Conservation (phyloP, 305 asterid species). For the Andrographis paniculata region DNA sequence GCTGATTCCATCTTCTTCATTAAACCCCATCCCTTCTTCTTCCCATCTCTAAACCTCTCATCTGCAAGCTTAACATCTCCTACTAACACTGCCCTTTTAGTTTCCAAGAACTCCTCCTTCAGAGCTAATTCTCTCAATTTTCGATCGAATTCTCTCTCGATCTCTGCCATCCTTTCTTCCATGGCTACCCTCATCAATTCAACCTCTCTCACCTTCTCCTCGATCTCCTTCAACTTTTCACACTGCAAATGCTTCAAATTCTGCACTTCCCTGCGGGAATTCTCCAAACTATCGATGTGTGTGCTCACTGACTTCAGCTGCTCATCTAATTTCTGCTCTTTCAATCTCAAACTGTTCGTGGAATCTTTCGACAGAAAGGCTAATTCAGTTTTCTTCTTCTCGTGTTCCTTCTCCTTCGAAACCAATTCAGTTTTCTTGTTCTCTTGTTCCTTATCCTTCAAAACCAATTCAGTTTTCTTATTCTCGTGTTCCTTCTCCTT, state of each 20-base stretch:
- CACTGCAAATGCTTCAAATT: constrained; percentile 12
- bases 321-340: constrained; percentile 26
- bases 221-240: constrained; percentile 28
- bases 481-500: constrained; percentile 12
- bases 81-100: constrained; percentile 11
- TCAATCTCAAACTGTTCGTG: constrained; percentile 10
- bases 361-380: neutral
- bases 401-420: too few relatives aligned
- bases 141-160: constrained; percentile 3
- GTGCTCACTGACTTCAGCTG: constrained; percentile 19
- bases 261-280: constrained; percentile 7
- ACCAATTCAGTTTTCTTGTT: too few relatives aligned
- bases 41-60: constrained; percentile 25
- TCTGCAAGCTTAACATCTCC: constrained; percentile 20
- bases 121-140: constrained; percentile 19
- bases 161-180: constrained; percentile 4
- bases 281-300: constrained; percentile 27
- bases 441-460: too few relatives aligned
- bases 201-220: constrained; percentile 20
- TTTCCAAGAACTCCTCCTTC: constrained; percentile 23
- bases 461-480: neutral
- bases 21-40: constrained; percentile 17
- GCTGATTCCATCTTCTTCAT: constrained; percentile 22
- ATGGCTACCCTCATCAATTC: neutral
- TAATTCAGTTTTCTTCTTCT: too few relatives aligned